Evolutionary conservation across 768 basidiomycete species (phyloP).

Genomic region (Phanerochaete carnosa): DNA sequence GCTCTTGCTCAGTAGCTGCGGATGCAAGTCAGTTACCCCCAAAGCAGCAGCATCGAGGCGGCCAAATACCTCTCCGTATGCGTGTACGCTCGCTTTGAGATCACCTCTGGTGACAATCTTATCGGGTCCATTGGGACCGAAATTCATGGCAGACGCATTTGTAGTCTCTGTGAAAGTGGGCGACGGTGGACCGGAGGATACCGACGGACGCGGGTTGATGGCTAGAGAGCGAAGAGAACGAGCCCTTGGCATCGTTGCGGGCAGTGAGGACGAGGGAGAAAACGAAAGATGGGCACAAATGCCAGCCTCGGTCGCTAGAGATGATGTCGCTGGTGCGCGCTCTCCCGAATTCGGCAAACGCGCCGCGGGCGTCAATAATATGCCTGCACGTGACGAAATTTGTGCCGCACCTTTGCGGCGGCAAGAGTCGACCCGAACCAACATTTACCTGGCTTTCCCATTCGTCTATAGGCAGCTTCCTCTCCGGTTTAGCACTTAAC

Average conservation of each 20-base stretch:
- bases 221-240: constrained; percentile 56
- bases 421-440: constrained; percentile 2
- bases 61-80: constrained; percentile 72
- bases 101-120: constrained; percentile 82
- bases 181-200: constrained; percentile 65
- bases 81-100: constrained; percentile 72
- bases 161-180: constrained; percentile 84
- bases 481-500: neutral
- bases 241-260: constrained; percentile 43
- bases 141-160: constrained; percentile 72
- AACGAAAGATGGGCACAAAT: neutral
- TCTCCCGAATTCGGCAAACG: neutral
- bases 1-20: constrained; percentile 70
- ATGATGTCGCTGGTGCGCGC: constrained; percentile 10
- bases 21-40: constrained; percentile 4
- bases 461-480: neutral
- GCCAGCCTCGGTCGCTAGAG: constrained; percentile 4
- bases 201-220: constrained; percentile 43
- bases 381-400: neutral
- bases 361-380: neutral
- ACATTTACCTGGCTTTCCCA: constrained; percentile 5
- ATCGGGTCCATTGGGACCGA: constrained; percentile 68
- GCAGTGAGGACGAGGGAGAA: neutral
- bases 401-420: neutral
- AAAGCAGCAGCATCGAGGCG: neutral